Evolutionary conservation across 352 stramenopile species (phyloP).

Genomic region (Globisporangium alternatum): DNA sequence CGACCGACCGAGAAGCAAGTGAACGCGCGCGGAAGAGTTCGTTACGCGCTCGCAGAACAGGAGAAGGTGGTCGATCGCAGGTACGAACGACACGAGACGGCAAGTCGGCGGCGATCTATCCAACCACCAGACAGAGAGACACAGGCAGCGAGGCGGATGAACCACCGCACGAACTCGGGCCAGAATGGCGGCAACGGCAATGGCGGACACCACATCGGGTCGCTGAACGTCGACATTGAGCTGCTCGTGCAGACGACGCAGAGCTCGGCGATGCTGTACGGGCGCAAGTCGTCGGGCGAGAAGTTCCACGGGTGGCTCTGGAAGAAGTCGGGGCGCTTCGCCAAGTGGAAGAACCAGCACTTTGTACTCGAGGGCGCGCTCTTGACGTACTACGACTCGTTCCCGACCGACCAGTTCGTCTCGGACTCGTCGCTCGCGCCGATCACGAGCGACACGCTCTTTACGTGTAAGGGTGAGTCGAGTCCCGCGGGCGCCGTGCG

Average conservation of each 20-base stretch:
- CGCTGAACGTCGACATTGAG: slow-evolving; percentile 78
- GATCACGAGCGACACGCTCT: slow-evolving; percentile 59
- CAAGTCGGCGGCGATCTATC: neutral
- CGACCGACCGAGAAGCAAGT: too few species aligned
- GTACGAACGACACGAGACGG: neutral
- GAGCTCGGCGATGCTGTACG: slow-evolving; percentile 66
- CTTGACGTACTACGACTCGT: slow-evolving; percentile 82
- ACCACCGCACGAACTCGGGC: slow-evolving; percentile 14
- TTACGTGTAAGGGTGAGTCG: slow-evolving; percentile 72
- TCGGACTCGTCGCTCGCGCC: slow-evolving; percentile 52
- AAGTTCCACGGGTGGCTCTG: slow-evolving; percentile 85
- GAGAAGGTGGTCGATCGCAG: neutral
- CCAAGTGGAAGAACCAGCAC: slow-evolving; percentile 83
- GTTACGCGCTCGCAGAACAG: neutral
- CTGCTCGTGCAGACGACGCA: slow-evolving; percentile 83
- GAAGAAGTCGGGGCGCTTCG: slow-evolving; percentile 78
- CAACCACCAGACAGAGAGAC: neutral
- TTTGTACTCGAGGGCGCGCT: slow-evolving; percentile 78
- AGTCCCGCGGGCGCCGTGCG: slow-evolving; percentile 63
- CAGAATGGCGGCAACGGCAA: slow-evolving; percentile 13
- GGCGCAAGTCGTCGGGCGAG: slow-evolving; percentile 53
- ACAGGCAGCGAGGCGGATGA: slow-evolving; percentile 11
- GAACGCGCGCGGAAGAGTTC: neutral
- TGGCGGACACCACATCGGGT: slow-evolving; percentile 29
- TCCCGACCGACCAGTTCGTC: slow-evolving; percentile 78